Conservation (phyloP, 2,329 filamentous ascomycete genomes). For the Arthrobotrys iridis region DNA sequence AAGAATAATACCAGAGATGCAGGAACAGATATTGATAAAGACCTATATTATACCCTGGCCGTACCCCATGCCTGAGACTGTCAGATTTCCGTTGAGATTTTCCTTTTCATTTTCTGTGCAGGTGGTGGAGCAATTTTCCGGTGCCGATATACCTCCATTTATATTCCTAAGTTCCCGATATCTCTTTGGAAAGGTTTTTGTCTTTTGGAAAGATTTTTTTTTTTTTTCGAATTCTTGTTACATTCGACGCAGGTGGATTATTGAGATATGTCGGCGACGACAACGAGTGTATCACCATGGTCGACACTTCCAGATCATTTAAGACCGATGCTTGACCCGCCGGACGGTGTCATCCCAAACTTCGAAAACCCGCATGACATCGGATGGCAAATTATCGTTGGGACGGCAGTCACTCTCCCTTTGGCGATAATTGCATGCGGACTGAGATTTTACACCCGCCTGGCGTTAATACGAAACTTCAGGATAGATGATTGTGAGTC, state of each 20-base stretch:
- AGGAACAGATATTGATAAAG: conserved; percentile 30
- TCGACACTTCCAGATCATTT: conserved; percentile 46
- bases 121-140: neutral
- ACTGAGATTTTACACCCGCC: conserved; percentile 42
- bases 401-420: conserved; percentile 27
- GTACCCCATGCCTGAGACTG: neutral
- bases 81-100: conserved; percentile 28
- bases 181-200: neutral
- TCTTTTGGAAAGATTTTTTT: conserved; percentile 17
- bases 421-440: conserved; percentile 39
- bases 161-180: conserved; percentile 4
- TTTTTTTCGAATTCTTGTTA: neutral
- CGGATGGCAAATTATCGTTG: conserved; percentile 40
- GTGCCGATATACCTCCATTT: conserved; percentile 4
- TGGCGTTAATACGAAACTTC: conserved; percentile 34
- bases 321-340: conserved; percentile 44
- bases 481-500: conserved; percentile 44
- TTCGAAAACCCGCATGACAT: conserved; percentile 23
- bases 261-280: conserved; percentile 44
- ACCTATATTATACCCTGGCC: conserved; percentile 24
- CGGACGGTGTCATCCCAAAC: conserved; percentile 36
- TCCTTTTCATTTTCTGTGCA: conserved; percentile 19
- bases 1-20: conserved; percentile 22
- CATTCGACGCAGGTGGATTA: neutral
- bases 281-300: conserved; percentile 50